Evolutionary conservation across 495 filamentous ascomycete genomes (phyloP).

Genomic region (Pseudotulostoma volvatum): DNA sequence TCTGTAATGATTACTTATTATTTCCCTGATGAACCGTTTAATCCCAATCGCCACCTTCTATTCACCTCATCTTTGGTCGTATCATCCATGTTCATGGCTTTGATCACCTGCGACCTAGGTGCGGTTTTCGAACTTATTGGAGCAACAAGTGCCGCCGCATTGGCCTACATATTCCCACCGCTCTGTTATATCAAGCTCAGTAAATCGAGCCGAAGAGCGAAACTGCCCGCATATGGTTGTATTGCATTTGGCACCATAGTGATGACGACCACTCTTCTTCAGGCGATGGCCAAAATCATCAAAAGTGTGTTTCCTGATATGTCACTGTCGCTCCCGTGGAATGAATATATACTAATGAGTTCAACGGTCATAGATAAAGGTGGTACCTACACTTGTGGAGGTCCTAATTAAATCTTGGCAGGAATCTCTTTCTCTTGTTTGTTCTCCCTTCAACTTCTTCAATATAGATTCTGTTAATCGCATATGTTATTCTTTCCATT

Average conservation of each 20-base stretch:
- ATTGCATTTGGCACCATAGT: conserved; percentile 66
- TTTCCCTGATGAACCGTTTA: conserved; percentile 65
- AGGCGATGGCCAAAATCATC: conserved; percentile 54
- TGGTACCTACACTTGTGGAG: conserved; percentile 13
- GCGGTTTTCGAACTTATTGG: conserved; percentile 91
- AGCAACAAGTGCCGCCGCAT: conserved; percentile 79
- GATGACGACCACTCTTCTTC: conserved; percentile 67
- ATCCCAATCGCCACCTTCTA: conserved; percentile 67
- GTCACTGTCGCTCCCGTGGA: no score
- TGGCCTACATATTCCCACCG: conserved; percentile 91
- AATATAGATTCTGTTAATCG: no score
- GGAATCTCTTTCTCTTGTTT: background rate
- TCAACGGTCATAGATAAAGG: conserved; percentile 16
- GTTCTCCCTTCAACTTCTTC: background rate
- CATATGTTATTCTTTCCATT: no score
- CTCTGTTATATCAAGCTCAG: conserved; percentile 89
- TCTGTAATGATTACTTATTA: conserved; percentile 94
- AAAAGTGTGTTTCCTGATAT: conserved; percentile 17
- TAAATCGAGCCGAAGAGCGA: conserved; percentile 47
- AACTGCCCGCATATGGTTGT: conserved; percentile 49
- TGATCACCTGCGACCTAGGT: conserved; percentile 84
- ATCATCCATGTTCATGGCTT: conserved; percentile 54
- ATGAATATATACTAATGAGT: background rate
- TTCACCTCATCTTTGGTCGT: conserved; percentile 69
- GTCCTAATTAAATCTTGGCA: conserved; percentile 3